Base-by-base conservation (phyloP, 2,329 filamentous ascomycete genomes). In the Anisogramma anomala region DNA sequence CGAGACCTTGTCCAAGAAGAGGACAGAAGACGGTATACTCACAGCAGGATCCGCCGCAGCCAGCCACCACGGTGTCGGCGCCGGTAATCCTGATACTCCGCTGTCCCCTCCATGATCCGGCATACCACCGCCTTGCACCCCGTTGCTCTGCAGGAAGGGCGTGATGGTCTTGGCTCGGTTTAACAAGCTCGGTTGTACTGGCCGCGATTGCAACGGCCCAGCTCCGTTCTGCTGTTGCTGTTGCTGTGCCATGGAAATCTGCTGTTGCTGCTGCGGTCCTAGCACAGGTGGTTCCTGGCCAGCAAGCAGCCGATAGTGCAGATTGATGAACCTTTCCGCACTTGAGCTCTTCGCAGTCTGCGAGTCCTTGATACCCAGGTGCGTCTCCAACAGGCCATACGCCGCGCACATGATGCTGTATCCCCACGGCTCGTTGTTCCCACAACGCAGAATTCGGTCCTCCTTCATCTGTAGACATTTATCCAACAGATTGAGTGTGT, bases 321-420 rank as follows among this genome's bases (percentile, higher is more conserved):
- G 58, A 43, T 67, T 68, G 49, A 78, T 68, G 50, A 78, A 77
- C 14, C 72, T 61, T 57, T 78, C 72, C 1, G 73, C 72, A 3
- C 72, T 72, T 4, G 68, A 67, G 3, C 72, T 72, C 55, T 77
- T 77, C 42, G 74, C 74, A 6, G 63, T 63, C 48, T 76, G 71
- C 13, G 68, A 54, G 6, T 72, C 67, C 59, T 77, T 77, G 43
- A 67, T 67, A 20, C 69, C 72, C 11, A 78, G 59, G 46, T 79
- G 74, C 0, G 72, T 70, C 54, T 78, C 72, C 18, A 78, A 61
- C 8, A 79, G 61, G 3, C 74, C 74, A 19, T 71, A 63, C 1
- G 74, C 72, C 3, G 73, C 71, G 49, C 73, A 78, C 69, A 78
- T 74, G 53, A 76, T 76, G 41, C 69, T 73, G 55, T 77, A 77